Conservation (phyloP, 2,329 filamentous ascomycete genomes). For the Diplodia sapinea region DNA sequence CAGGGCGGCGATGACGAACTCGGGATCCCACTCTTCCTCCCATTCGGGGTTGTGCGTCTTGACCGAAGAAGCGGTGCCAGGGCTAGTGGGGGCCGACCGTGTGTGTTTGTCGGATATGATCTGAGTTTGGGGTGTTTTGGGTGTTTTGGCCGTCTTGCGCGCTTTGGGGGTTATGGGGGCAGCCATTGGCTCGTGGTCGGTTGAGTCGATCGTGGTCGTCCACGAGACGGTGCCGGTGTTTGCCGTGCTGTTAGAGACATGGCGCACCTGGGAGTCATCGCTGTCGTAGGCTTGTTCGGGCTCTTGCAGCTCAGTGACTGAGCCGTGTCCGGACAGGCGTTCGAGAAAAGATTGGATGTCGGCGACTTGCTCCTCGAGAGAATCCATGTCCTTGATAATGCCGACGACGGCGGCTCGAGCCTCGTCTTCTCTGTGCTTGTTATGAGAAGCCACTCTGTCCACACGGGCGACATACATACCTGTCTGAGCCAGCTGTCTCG, state of each 20-base stretch:
- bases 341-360: conserved; percentile 4
- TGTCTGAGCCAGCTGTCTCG: not conserved
- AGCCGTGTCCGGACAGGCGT: not conserved
- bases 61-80: not conserved
- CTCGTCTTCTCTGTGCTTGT: not conserved
- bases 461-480: not conserved
- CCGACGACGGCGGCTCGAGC: not conserved
- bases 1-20: not conserved
- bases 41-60: not conserved
- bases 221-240: not conserved
- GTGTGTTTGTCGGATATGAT: not conserved
- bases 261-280: not conserved
- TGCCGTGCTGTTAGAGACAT: conserved; percentile 5
- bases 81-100: not conserved
- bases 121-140: not conserved
- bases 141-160: not conserved
- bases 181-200: too few species aligned
- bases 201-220: not conserved
- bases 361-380: not conserved
- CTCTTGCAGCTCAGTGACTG: not conserved
- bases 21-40: not conserved
- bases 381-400: conserved; percentile 1
- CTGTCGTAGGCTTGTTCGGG: not conserved
- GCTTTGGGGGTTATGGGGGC: not conserved
- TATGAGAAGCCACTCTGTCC: not conserved